Base-by-base conservation (phyloP, 2,329 filamentous ascomycete genomes). In the Aspergillus vadensis region DNA sequence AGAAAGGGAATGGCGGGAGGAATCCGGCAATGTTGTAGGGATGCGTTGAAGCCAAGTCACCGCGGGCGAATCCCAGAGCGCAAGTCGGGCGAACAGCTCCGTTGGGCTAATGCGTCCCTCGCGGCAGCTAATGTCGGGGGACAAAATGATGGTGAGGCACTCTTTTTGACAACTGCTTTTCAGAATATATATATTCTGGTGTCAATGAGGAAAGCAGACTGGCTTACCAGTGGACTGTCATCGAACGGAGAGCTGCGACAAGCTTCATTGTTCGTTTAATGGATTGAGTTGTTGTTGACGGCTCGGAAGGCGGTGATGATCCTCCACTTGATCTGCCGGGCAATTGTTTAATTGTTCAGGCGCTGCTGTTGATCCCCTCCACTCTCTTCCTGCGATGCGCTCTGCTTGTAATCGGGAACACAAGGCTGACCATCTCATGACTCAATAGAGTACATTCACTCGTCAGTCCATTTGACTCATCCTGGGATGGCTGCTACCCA, bases 61-160 rank as follows among this genome's bases (percentile, higher is more conserved):
- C 52, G 48, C 30, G 57, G 58, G 51, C 60, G 59, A 60, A 67
- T 64, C 61, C 61, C 61, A 58, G 63, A 59, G 47, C 59, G 61
- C 36, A 58, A 25, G 25, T 39, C 47, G 49, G 44, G 57, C 55
- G 52, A 55, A 60, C 55, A 25, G 43, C 47, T 38, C 30, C 10
- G 32, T 53, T 21, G 9, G 41, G 41, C 17, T n/a, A 44, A 44
- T 44, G 41, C 41, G 41, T 44, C 19, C 19, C 17, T 23, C 19
- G 19, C 41, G 21, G 41, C 41, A 44, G 41, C 8, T 9, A 21
- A 12, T 23, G 17, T 21, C 17, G 17, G 19, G 10, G 41, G 10
- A 3, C 10, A 21, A 2, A 12, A 14, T 6, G 41, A 12, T 36
- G 41, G 5, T 5, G n/a, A 23, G 14, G 14, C 4, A 43, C 17